Conservation (phyloP, 768 basidiomycete species). For the Boletellus ananas region DNA sequence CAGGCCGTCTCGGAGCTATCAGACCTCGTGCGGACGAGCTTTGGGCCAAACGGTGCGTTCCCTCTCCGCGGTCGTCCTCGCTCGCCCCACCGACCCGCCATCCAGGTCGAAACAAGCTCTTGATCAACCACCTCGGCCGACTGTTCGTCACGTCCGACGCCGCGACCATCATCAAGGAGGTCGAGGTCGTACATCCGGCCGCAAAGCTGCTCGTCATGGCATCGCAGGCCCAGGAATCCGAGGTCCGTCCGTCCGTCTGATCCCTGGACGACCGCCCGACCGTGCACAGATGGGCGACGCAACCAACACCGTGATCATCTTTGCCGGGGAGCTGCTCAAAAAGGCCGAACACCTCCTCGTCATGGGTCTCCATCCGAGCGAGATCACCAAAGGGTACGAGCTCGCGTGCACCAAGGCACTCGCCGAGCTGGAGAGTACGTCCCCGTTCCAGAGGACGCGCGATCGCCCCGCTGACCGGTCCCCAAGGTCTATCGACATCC, state of each 20-base stretch:
- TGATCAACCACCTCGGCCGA: conserved; percentile 95
- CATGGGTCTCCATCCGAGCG: conserved; percentile 97
- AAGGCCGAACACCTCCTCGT: conserved; percentile 87
- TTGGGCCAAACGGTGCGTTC: conserved; percentile 87
- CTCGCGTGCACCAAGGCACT: conserved; percentile 81
- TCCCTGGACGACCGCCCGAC: not conserved
- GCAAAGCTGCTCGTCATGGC: conserved; percentile 99
- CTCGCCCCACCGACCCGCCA: conserved; percentile 4
- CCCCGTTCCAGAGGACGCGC: conserved; percentile 28
- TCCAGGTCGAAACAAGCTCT: conserved; percentile 89
- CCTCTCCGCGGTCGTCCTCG: not conserved
- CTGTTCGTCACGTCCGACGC: conserved; percentile 99
- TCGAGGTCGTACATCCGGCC: conserved; percentile 98
- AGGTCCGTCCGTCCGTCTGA: conserved; percentile 50
- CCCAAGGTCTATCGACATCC: conserved; percentile 64
- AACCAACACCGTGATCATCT: conserved; percentile 91
- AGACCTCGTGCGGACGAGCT: conserved; percentile 93
- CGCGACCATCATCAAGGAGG: conserved; percentile 95
- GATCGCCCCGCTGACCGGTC: conserved; percentile 12
- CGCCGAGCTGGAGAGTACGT: conserved; percentile 86
- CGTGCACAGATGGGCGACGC: conserved; percentile 86
- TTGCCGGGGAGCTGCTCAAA: conserved; percentile 93
- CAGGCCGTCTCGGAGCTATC: conserved; percentile 94
- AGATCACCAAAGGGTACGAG: conserved; percentile 94
- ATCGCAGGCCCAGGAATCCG: conserved; percentile 91